These are phyloP conservation scores for Cudoniella acicularis DNA, from an alignment of 495 filamentous ascomycete species.

Conservation along the genomic window DNA sequence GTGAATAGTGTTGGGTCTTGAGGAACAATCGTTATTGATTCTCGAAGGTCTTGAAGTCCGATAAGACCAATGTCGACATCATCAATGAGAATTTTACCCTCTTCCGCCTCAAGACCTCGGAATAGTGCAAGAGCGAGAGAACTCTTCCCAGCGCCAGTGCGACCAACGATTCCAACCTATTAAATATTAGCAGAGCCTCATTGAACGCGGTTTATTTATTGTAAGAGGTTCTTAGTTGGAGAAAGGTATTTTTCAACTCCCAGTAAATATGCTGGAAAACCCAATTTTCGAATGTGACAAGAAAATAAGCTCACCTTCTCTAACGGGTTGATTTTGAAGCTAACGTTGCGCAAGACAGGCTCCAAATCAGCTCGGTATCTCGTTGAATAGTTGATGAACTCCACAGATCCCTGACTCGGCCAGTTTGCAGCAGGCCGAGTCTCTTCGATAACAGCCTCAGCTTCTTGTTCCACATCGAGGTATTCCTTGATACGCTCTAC, in stretches of 20 bases:
- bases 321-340: constrained; percentile 77
- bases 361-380: constrained; percentile 87
- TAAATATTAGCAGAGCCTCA: too few relatives aligned
- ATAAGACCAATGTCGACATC: constrained; percentile 84
- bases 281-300: too few relatives aligned
- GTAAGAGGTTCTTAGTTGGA: too few relatives aligned
- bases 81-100: constrained; percentile 87
- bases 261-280: too few relatives aligned
- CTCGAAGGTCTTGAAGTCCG: constrained; percentile 85
- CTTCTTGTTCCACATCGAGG: constrained; percentile 94
- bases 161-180: constrained; percentile 95
- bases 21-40: constrained; percentile 95
- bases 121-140: constrained; percentile 95
- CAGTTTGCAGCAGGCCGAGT: constrained; percentile 73
- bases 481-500: constrained; percentile 99
- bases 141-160: constrained; percentile 96
- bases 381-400: constrained; percentile 85
- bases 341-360: constrained; percentile 76
- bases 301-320: too few relatives aligned
- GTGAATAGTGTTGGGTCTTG: constrained; percentile 98
- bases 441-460: constrained; percentile 70
- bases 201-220: too few relatives aligned
- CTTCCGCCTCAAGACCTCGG: constrained; percentile 89
- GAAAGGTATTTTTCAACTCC: too few relatives aligned
- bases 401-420: constrained; percentile 81